Evolutionary conservation across 768 basidiomycete species (phyloP), one percentile per base, ranked within the genome.

Genomic region (Boletus coccyginus): DNA sequence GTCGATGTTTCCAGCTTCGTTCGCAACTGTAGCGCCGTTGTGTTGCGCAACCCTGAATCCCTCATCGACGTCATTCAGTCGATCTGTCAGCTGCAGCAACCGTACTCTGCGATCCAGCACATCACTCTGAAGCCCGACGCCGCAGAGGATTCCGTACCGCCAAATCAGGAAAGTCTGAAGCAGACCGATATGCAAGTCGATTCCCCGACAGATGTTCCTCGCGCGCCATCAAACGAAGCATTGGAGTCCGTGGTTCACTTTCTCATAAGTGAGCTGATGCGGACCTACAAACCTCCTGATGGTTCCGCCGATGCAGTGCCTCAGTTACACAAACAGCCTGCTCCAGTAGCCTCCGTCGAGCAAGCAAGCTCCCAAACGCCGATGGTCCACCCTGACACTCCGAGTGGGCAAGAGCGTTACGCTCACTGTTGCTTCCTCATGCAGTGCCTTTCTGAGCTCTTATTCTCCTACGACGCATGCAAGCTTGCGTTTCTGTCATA

Each of bases 391-490:
- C 43, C 52, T n/a, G 70, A 60, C 35, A 39, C 36, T 12, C 36
- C 53, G 53, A 57, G 53, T 47, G 63, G 66, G 45, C 64, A 63
- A 54, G 64, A 74, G 29, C 70, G 66, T 19, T 74, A 74, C 52
- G 77, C 73, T 72, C 91, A 90, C 64, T 77, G 81, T 16, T 90
- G 87, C 65, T 93, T 95, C 79, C 74, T 93, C 59, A 92, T 95
- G 88, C 91, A 94, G 68, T 89, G 86, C 61, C 77, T 98, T 45
- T 92, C 94, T 3, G 97, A 99, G 73, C 76, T 98, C 11, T 74
- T 97, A 13, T 92, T 96, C 58, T 98, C 94, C 13, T 99, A 98
- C 64, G 88, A 94, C 62, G 71, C 85, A 7, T 95, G 93, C 83
- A 99, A 98, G 71, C 68, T 86, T 27, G 86, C 89, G 7, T 93